Evolutionary conservation across 225 moss, liverwort and hornwort species (phyloP), one percentile per base, ranked within the genome.

Genomic region (Physcomitrium patens): DNA sequence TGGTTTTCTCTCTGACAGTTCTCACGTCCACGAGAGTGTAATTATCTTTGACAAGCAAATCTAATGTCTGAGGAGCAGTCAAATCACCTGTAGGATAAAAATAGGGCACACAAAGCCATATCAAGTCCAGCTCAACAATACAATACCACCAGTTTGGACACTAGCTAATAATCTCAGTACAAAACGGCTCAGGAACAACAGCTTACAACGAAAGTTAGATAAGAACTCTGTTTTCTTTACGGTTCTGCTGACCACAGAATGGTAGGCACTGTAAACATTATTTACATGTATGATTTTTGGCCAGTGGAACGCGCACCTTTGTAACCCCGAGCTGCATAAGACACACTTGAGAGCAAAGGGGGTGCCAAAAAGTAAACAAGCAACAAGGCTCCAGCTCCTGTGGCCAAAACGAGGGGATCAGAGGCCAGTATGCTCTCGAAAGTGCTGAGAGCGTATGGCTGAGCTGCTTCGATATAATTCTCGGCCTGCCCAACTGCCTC

Each of bases 301-400:
- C 5, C 47, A 8, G 28, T 69, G 60, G 67, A 67, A 59, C 13
- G 62, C 66, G 28, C 67, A 87, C 86, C 86, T 67, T 67, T 84
- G 67, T 96, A 96, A 23, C 96, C 96, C 37, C 96, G 89, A 70
- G 94, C 71, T 53, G 68, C 87, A 20, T 76, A 86, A 54, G 81
- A 80, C 12, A 96, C 68, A 50, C 48, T 50, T 58, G 90, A 89
- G 45, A 91, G 46, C 71, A 96, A 56, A 62, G 86, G 69, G 0
- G 94, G 94, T 49, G 92, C 92, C 78, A 94, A 55, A 75, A 90
- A 87, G 63, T 96, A 96, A 31, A 92, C 83, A 62, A 94, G 79
- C 19, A 92, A 28, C 58, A 96, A 79, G 28, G 90, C 96, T 53
- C 93, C 96, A 42, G 91, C 91, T 77, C 90, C 94, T 70, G 90